A percentile compares a stretch with the other conserved stretches of the same genome.
Conservation (phyloP, 495 filamentous ascomycete genomes). For the Chlorociboria aeruginascens region DNA sequence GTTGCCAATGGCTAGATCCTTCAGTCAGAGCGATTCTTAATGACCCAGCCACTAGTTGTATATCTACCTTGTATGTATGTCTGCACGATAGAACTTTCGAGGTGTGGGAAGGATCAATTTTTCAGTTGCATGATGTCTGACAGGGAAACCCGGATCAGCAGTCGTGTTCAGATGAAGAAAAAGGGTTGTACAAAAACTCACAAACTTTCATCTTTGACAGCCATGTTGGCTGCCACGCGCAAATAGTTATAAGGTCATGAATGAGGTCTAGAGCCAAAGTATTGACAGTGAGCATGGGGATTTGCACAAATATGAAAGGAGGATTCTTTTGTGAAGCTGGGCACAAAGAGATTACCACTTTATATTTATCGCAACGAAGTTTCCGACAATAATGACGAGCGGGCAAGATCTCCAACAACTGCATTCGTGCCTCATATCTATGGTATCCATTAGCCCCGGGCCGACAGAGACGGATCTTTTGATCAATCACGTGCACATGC, state of each 20-base stretch:
- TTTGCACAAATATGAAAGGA: no score
- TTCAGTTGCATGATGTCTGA: constrained; percentile 29
- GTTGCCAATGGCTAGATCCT: constrained; percentile 69
- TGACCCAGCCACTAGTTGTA: background rate
- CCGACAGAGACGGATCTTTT: no score
- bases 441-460: no score
- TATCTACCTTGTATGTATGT: constrained; percentile 62
- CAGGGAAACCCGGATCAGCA: background rate
- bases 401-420: no score
- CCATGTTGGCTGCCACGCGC: constrained; percentile 27
- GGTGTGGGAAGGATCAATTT: constrained; percentile 50
- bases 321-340: no score
- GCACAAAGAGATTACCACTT: background rate
- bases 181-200: constrained; percentile 19
- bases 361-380: background rate
- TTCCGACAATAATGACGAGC: background rate
- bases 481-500: no score
- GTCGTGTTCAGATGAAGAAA: background rate
- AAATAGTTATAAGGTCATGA: constrained; percentile 4
- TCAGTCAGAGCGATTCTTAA: background rate
- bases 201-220: constrained; percentile 36
- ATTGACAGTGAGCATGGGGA: no score
- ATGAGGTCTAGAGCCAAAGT: background rate
- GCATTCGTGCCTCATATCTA: no score
- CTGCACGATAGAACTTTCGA: constrained; percentile 62